Evolutionary conservation across 2,329 filamentous ascomycete species (phyloP).

Genomic region (Colletotrichum godetiae): DNA sequence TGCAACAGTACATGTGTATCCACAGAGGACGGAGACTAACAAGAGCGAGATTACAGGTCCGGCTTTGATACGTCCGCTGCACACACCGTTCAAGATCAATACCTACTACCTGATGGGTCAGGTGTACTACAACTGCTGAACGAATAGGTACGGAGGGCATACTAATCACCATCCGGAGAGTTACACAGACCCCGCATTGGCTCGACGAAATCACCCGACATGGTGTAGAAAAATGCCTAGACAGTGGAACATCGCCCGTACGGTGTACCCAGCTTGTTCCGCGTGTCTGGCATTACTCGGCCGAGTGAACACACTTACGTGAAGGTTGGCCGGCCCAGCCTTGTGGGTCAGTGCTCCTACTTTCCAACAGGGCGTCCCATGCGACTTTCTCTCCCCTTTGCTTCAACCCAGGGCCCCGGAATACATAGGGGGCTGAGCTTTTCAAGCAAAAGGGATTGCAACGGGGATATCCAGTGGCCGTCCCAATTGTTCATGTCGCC

Average conservation of each 20-base stretch:
- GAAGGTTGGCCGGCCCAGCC: slow-evolving; percentile 11
- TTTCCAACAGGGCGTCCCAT: slow-evolving; percentile 17
- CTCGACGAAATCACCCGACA: background rate
- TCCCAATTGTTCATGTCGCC: slow-evolving; percentile 10
- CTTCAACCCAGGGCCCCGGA: background rate
- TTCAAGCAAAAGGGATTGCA: slow-evolving; percentile 3
- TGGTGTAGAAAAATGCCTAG: background rate
- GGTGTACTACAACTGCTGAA: background rate
- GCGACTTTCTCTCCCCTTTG: slow-evolving; percentile 18
- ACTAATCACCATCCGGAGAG: background rate
- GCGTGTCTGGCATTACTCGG: background rate
- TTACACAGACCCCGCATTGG: background rate
- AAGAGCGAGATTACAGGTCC: slow-evolving; percentile 23
- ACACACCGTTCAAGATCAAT: slow-evolving; percentile 5
- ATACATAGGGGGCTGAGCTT: background rate
- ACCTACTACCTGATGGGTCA: background rate
- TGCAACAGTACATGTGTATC: slow-evolving; percentile 1
- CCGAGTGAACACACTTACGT: background rate
- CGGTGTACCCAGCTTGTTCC: background rate
- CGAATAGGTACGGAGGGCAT: background rate
- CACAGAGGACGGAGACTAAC: background rate
- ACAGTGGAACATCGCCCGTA: background rate
- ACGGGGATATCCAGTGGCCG: slow-evolving; percentile 11
- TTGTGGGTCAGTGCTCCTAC: slow-evolving; percentile 23
- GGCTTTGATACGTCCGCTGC: slow-evolving; percentile 20